Evolutionary conservation across 441 rosid genomes (phyloP), one percentile per base, ranked within the genome.

Genomic region (Isatis lusitanica): DNA sequence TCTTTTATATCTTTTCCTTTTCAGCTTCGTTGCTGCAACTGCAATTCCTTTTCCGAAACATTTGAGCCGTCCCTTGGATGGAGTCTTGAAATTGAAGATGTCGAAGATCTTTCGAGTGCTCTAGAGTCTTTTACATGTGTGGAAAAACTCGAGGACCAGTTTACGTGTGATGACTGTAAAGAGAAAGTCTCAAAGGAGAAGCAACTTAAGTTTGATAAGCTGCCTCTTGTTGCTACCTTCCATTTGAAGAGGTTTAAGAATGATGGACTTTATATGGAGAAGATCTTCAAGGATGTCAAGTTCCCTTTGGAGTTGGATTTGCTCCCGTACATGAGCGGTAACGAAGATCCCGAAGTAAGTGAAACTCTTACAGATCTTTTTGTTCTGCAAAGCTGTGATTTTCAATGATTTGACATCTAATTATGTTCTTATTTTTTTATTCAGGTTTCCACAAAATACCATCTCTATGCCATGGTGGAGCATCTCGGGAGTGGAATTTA

Each of bases 191-290:
- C 83, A 0, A 81, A 74, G 81, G 92, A 87, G 79, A 93, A 91
- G 76, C 94, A 89, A 60, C 91, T 93, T 63, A 80, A 76, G 79
- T 71, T 93, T 51, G 91, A 91, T 30, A 80, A 76, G 75, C 79
- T 79, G 47, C 96, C 98, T 38, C 39, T 68, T 16, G 76, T 93
- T 70, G 91, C 91, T 62, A 71, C 89, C 66, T 82, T 93, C 70
- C 96, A 91, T 71, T 77, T 93, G 65, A 93, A 93, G 80, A 87
- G 97, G 75, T 93, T 93, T 82, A 88, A 89, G 80, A 81, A 70
- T 50, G 86, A 87, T 79, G 94, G 91, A 28, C 10, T 58, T 6
- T 64, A 10, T 61, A 79, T 89, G 71, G 86, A 84, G 78, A 93
- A 93, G 84, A 87, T 88, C 56, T 84, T 81, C 69, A 88, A 89